Evolutionary conservation across 352 stramenopile genomes (phyloP).

Genomic region (Elongisporangium prolatum): DNA sequence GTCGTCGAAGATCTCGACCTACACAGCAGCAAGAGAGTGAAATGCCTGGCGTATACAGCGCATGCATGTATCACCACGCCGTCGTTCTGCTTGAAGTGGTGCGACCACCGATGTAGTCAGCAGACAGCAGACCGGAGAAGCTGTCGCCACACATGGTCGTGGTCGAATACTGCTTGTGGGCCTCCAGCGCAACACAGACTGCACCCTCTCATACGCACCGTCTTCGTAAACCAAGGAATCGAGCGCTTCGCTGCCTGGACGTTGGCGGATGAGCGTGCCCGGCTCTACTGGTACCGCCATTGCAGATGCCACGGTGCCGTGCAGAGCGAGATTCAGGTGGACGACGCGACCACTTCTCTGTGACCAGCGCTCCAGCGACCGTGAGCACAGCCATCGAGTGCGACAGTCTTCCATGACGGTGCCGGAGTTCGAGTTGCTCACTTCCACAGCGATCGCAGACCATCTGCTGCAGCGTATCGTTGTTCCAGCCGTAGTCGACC

Average conservation of each 20-base stretch:
- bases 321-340: slow-evolving; percentile 32
- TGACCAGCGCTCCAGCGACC: slow-evolving; percentile 34
- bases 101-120: slow-evolving; percentile 28
- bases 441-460: slow-evolving; percentile 28
- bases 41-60: neutral
- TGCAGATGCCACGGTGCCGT: slow-evolving; percentile 37
- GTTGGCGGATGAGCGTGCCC: slow-evolving; percentile 31
- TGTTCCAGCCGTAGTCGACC: slow-evolving; percentile 40
- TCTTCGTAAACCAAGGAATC: slow-evolving; percentile 31
- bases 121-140: slow-evolving; percentile 31
- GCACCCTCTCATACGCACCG: slow-evolving; percentile 19
- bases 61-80: slow-evolving; percentile 33
- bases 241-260: slow-evolving; percentile 24
- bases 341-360: slow-evolving; percentile 29
- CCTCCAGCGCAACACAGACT: slow-evolving; percentile 28
- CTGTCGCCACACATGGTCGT: slow-evolving; percentile 34
- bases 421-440: slow-evolving; percentile 14
- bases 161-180: slow-evolving; percentile 28
- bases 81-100: slow-evolving; percentile 49
- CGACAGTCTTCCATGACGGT: slow-evolving; percentile 41
- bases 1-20: slow-evolving; percentile 41
- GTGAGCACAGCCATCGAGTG: slow-evolving; percentile 62
- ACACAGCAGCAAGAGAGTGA: neutral
- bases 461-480: slow-evolving; percentile 32
- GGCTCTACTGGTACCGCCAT: no score